phyloP scores from a whole-genome alignment of 495 filamentous ascomycete genomes.

The Ramalina intermedia region DNA sequence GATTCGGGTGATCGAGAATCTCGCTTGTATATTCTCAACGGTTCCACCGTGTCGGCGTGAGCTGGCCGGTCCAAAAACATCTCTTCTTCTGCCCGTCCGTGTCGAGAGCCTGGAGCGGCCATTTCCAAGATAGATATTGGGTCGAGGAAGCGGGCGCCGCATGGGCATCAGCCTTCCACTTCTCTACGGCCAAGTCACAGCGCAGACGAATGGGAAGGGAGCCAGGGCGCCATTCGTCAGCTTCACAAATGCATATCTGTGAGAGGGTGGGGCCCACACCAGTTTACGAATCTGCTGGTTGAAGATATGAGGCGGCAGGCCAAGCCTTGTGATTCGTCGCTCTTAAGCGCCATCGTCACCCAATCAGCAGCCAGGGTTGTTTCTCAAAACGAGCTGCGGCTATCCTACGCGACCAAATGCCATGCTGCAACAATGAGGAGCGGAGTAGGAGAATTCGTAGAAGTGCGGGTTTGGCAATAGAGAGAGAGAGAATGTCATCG shows the following conservation, averaged over 20 bases:
- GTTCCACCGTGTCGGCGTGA: slow-evolving; percentile 54
- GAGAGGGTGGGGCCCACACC: background rate
- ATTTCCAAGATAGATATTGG: slow-evolving; percentile 8
- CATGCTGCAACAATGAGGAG: no score
- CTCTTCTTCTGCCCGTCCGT: slow-evolving; percentile 53
- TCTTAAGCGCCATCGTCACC: no score
- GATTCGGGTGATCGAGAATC: slow-evolving; percentile 34
- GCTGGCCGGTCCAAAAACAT: slow-evolving; percentile 54
- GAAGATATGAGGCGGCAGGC: background rate
- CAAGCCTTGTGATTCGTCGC: no score
- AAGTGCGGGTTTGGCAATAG: no score
- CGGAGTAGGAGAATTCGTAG: no score
- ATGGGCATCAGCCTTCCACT: slow-evolving; percentile 7
- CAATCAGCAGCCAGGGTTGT: no score
- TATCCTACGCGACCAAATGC: no score
- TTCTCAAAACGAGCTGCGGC: no score
- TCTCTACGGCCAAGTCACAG: background rate
- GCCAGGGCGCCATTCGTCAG: background rate
- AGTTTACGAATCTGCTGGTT: background rate
- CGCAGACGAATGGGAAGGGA: background rate
- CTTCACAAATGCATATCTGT: no score
- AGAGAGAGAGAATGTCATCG: no score
- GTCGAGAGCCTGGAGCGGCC: slow-evolving; percentile 23
- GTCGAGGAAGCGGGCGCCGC: slow-evolving; percentile 3
- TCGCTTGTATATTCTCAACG: slow-evolving; percentile 72